phyloP scores from a whole-genome alignment of 352 stramenopile species.

The Pythium pyrilobum region DNA sequence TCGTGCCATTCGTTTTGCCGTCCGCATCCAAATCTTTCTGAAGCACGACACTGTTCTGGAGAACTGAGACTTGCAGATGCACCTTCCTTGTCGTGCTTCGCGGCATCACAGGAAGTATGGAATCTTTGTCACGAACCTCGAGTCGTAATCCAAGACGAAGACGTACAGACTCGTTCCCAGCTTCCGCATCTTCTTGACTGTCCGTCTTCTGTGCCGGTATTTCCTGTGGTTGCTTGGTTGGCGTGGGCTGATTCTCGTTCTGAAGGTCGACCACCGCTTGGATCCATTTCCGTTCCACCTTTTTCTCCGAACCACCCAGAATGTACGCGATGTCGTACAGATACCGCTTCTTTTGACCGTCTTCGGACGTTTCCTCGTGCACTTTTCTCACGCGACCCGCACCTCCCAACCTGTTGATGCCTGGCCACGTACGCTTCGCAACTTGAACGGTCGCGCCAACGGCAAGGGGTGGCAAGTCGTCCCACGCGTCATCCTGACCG shows the following conservation, averaged over 20 bases:
- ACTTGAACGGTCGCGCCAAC: slow-evolving; percentile 67
- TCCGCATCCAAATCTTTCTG: slow-evolving; percentile 18
- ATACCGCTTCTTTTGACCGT: slow-evolving; percentile 30
- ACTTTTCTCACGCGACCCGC: slow-evolving; percentile 61
- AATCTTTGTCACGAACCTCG: slow-evolving; percentile 12
- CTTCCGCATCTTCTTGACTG: background rate
- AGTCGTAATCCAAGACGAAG: slow-evolving; percentile 17
- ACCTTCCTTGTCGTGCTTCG: slow-evolving; percentile 16
- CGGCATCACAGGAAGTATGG: slow-evolving; percentile 1
- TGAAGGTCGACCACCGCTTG: slow-evolving; percentile 38
- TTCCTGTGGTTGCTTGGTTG: slow-evolving; percentile 7
- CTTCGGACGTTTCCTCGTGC: slow-evolving; percentile 31
- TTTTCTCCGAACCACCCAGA: slow-evolving; percentile 68
- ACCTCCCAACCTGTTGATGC: slow-evolving; percentile 84
- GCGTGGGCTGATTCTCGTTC: slow-evolving; percentile 8
- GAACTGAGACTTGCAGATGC: slow-evolving; percentile 36
- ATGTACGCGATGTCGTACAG: slow-evolving; percentile 76
- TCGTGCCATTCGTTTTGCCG: background rate
- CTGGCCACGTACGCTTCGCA: slow-evolving; percentile 77
- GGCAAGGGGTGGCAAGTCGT: slow-evolving; percentile 37
- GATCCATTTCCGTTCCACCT: slow-evolving; percentile 79
- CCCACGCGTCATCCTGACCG: slow-evolving; percentile 31
- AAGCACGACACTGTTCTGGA: slow-evolving; percentile 36
- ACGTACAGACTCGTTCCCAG: background rate
- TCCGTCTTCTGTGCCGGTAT: background rate